These are phyloP conservation scores for Daphne laureola DNA, from an alignment of 441 rosid genomes.

Conservation along the genomic window DNA sequence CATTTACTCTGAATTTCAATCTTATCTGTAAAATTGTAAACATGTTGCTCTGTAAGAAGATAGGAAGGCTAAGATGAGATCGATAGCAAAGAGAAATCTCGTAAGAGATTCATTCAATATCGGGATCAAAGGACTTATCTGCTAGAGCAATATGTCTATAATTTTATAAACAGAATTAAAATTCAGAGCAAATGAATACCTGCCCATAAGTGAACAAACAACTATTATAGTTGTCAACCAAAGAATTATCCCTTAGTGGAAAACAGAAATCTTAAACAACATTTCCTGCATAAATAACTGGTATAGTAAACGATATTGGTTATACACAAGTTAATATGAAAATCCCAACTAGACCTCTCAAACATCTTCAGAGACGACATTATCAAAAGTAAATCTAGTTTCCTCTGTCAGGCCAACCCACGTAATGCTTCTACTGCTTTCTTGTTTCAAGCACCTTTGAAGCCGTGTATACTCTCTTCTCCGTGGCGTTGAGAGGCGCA, in stretches of 20 bases:
- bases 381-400: conserved; percentile 81
- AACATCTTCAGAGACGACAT: conserved; percentile 89
- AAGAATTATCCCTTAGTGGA: conserved; percentile 95
- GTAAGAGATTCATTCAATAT: too few relatives aligned
- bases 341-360: conserved; percentile 60
- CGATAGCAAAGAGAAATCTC: too few relatives aligned
- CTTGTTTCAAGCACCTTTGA: conserved; percentile 92
- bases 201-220: conserved; percentile 98
- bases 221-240: conserved; percentile 94
- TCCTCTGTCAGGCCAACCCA: conserved; percentile 97
- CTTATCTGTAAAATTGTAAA: too few relatives aligned
- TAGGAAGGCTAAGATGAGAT: conserved; percentile 97
- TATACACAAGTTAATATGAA: background rate
- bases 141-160: too few relatives aligned
- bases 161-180: too few relatives aligned
- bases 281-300: conserved; percentile 63
- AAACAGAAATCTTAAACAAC: conserved; percentile 82
- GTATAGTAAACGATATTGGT: background rate
- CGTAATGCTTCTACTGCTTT: conserved; percentile 64
- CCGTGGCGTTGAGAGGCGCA: conserved; percentile 91
- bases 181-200: conserved; percentile 84
- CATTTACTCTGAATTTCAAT: background rate
- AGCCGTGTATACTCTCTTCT: conserved; percentile 66
- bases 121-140: too few relatives aligned
- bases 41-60: conserved; percentile 38